Evolutionary conservation across 225 moss, liverwort and hornwort species (phyloP).

Genomic region (Marchantia paleacea): DNA sequence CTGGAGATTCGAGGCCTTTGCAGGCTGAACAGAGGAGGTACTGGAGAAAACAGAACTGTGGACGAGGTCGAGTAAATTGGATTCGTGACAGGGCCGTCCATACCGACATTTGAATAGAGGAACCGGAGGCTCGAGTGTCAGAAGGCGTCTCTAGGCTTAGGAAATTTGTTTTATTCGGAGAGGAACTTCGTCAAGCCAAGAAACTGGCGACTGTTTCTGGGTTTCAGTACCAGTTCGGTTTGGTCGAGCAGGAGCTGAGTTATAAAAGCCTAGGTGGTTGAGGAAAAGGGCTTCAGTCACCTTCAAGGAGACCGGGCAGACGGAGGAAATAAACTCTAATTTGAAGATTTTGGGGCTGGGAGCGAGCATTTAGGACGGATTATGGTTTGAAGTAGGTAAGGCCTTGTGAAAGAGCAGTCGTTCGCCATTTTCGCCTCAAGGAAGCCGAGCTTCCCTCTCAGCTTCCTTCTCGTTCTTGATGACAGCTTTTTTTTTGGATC

Average conservation of each 20-base stretch:
- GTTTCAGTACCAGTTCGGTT: not conserved
- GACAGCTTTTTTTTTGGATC: constrained; percentile 7
- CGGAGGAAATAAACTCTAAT: not conserved
- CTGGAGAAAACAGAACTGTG: not conserved
- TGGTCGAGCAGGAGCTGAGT: not conserved
- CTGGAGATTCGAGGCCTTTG: not conserved
- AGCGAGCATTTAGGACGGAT: constrained; percentile 4
- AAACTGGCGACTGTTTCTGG: not conserved
- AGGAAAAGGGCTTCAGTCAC: not conserved
- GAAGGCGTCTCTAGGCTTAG: not conserved
- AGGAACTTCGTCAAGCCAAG: not conserved
- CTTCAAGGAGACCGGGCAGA: not conserved
- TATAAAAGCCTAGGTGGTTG: not conserved
- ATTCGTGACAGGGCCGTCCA: not conserved
- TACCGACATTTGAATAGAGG: not conserved
- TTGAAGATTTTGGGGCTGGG: constrained; percentile 4
- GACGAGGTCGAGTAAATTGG: not conserved
- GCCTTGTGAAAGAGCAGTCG: not conserved
- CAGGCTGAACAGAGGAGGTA: not conserved
- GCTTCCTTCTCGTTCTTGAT: not conserved
- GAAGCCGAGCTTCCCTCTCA: not conserved
- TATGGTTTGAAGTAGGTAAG: constrained; percentile 11
- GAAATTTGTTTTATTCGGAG: not conserved
- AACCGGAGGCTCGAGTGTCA: not conserved
- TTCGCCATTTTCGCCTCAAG: not conserved